A percentile compares a stretch with the other conserved stretches of the same genome.
These are phyloP conservation scores for Thozetella sp. DNA, from an alignment of 495 filamentous ascomycete species.

Conservation along the genomic window DNA sequence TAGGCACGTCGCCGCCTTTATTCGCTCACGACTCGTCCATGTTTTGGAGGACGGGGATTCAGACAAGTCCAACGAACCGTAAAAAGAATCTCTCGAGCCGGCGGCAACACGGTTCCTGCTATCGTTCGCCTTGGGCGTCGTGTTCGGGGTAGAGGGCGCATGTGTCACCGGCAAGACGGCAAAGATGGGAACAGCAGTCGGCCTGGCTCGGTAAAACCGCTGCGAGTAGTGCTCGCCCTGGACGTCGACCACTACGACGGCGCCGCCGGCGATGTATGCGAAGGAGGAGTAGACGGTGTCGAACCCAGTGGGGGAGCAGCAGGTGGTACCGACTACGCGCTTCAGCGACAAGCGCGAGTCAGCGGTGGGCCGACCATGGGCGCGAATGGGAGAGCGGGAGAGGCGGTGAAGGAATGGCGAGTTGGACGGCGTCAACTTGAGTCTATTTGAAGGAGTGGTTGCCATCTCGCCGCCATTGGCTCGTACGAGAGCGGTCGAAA, in stretches of 20 bases:
- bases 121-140: conserved; percentile 68
- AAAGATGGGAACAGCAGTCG: conserved; percentile 70
- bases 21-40: conserved; percentile 84
- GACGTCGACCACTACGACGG: conserved; percentile 86
- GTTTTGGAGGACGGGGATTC: conserved; percentile 69
- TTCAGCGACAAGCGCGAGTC: conserved; percentile 69
- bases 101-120: conserved; percentile 58
- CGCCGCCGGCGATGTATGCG: conserved; percentile 88
- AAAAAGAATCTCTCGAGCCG: conserved; percentile 56
- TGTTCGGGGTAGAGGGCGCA: conserved; percentile 48
- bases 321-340: conserved; percentile 87
- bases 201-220: conserved; percentile 87
- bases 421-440: conserved; percentile 81
- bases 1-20: conserved; percentile 96
- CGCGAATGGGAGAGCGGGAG: conserved; percentile 62
- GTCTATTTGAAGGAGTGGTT: conserved; percentile 58
- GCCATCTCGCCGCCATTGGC: conserved; percentile 60
- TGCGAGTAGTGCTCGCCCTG: conserved; percentile 76
- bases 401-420: conserved; percentile 68
- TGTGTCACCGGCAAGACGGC: conserved; percentile 36
- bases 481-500: conserved; percentile 2
- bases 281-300: conserved; percentile 78
- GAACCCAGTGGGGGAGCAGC: conserved; percentile 82
- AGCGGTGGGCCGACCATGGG: conserved; percentile 29
- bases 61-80: conserved; percentile 46